phyloP scores from a whole-genome alignment of 495 filamentous ascomycete species.

The Penicillium parvum region DNA sequence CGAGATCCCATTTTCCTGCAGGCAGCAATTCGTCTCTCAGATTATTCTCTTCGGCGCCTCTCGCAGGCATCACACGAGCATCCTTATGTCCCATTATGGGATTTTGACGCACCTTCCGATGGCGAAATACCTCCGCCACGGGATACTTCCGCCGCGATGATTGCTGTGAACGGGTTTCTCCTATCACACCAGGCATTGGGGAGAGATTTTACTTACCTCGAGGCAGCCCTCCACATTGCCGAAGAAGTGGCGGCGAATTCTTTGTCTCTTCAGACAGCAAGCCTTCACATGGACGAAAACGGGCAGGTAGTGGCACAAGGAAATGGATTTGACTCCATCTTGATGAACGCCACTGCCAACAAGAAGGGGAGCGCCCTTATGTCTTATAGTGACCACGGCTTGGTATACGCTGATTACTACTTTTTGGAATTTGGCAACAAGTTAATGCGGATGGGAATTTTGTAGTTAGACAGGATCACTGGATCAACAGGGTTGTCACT shows the following conservation, averaged over 20 bases:
- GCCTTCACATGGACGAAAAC: no score
- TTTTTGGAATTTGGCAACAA: slow-evolving; percentile 43
- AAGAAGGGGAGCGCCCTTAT: slow-evolving; percentile 35
- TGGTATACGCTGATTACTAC: slow-evolving; percentile 50
- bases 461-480: no score
- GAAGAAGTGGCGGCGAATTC: background rate
- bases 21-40: slow-evolving; percentile 26
- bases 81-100: slow-evolving; percentile 33
- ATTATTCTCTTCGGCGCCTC: slow-evolving; percentile 35
- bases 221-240: background rate
- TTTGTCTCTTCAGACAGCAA: no score
- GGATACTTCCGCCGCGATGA: slow-evolving; percentile 40
- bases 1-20: slow-evolving; percentile 29
- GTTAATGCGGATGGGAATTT: background rate
- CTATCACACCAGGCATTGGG: slow-evolving; percentile 29
- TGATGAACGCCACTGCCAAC: slow-evolving; percentile 36
- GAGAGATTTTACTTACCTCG: background rate
- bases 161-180: slow-evolving; percentile 41
- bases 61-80: background rate
- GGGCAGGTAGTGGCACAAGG: no score
- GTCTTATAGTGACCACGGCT: slow-evolving; percentile 36
- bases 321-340: slow-evolving; percentile 8
- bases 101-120: slow-evolving; percentile 36
- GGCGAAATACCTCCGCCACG: slow-evolving; percentile 11
- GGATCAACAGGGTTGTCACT: no score